Evolutionary conservation across 768 basidiomycete genomes (phyloP).

Genomic region (Dentipellis sp.): DNA sequence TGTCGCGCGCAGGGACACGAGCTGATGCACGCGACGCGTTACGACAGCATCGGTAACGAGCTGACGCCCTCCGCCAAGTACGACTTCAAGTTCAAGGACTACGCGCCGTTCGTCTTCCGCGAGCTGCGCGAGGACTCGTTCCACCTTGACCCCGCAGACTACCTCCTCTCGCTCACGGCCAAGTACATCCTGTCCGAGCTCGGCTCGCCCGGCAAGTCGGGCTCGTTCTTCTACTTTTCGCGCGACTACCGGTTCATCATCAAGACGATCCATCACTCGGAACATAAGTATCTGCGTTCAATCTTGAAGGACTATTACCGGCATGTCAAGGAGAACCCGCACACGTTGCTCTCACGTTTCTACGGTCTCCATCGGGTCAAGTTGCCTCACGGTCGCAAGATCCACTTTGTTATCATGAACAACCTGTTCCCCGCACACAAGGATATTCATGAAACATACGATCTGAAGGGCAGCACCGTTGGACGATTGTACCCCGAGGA

Average conservation of each 20-base stretch:
- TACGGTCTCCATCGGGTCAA: conserved; percentile 98
- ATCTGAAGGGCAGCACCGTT: conserved; percentile 91
- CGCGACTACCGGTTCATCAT: conserved; percentile 99
- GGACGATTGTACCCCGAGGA: conserved; percentile 85
- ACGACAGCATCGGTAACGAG: conserved; percentile 83
- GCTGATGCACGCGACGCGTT: conserved; percentile 1
- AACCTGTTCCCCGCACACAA: conserved; percentile 97
- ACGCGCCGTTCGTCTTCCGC: conserved; percentile 97
- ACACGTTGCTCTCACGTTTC: conserved; percentile 88
- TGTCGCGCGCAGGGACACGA: not conserved
- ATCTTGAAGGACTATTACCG: conserved; percentile 79
- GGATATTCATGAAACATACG: conserved; percentile 96
- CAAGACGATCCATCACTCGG: conserved; percentile 93
- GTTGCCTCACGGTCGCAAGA: conserved; percentile 86
- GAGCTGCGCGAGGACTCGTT: conserved; percentile 91
- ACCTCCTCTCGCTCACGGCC: conserved; percentile 90
- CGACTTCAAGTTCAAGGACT: conserved; percentile 99
- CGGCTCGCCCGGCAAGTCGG: conserved; percentile 96
- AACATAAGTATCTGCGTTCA: conserved; percentile 86
- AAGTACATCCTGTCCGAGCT: conserved; percentile 98
- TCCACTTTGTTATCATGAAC: conserved; percentile 99
- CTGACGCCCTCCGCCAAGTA: conserved; percentile 96
- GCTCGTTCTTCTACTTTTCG: conserved; percentile 99
- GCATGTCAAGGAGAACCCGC: conserved; percentile 85
- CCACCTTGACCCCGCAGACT: conserved; percentile 94